Percentiles rank a stretch among this genome's conserved stretches.
These are phyloP conservation scores for Nematocida major DNA, from an alignment of 371 early-diverging fungal genomes.

Conservation along the genomic window DNA sequence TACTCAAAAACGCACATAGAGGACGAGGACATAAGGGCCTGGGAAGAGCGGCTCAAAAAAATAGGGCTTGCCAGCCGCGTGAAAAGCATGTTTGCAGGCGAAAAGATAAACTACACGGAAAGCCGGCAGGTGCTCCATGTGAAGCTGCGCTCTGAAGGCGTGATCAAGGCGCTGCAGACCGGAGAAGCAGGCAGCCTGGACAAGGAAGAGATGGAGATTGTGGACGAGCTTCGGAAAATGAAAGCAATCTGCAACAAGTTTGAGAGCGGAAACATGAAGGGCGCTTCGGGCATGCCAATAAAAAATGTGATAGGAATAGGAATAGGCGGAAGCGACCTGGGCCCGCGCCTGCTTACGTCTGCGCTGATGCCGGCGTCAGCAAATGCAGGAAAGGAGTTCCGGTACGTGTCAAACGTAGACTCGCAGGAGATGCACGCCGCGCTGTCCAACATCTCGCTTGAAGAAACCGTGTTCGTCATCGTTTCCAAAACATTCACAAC, in stretches of 20 bases:
- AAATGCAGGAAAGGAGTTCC: constrained; percentile 67
- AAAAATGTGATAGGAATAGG: constrained; percentile 93
- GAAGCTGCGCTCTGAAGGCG: constrained; percentile 78
- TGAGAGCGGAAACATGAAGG: constrained; percentile 78
- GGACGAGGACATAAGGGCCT: neutral
- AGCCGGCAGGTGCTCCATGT: constrained; percentile 87
- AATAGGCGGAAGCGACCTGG: constrained; percentile 98
- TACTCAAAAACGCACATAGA: constrained; percentile 63
- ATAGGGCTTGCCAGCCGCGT: constrained; percentile 31
- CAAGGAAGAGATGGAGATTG: constrained; percentile 68
- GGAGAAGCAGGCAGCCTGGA: constrained; percentile 65
- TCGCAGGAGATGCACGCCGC: constrained; percentile 85
- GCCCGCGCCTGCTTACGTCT: constrained; percentile 93
- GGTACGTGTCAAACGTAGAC: constrained; percentile 94
- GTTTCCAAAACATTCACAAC: constrained; percentile 97
- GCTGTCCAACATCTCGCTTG: constrained; percentile 75
- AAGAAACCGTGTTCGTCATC: constrained; percentile 85
- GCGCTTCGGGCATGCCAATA: constrained; percentile 82
- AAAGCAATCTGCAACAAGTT: constrained; percentile 73
- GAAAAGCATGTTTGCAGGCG: constrained; percentile 82
- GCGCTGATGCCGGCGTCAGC: constrained; percentile 67
- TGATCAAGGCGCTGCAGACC: constrained; percentile 72
- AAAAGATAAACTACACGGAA: constrained; percentile 91
- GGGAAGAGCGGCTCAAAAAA: constrained; percentile 20
- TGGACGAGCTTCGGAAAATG: constrained; percentile 84